Conservation (phyloP, 306 rosid genomes). For the Calophaca sinica region DNA sequence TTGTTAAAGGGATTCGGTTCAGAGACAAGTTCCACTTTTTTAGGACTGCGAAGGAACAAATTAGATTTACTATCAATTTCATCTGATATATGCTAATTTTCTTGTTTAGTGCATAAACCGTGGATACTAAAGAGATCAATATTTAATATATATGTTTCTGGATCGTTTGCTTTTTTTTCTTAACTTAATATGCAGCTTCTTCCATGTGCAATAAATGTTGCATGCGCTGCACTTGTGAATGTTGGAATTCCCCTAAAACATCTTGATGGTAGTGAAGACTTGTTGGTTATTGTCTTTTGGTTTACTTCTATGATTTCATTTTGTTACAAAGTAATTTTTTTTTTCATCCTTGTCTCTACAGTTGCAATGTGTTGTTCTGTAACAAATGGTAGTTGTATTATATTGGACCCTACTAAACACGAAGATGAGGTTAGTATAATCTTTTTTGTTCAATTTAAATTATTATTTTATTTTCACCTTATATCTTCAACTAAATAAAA, state of each 20-base stretch:
- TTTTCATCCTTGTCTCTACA: conserved; percentile 52
- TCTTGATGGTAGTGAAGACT: conserved; percentile 79
- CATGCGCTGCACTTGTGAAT: conserved; percentile 93
- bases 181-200: conserved; percentile 76
- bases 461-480: conserved; percentile 9
- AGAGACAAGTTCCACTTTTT: not conserved
- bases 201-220: conserved; percentile 93
- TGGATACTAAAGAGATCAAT: not conserved
- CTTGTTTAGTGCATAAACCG: conserved; percentile 11
- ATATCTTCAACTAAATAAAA: conserved; percentile 12
- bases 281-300: conserved; percentile 32
- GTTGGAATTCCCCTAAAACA: conserved; percentile 91
- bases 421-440: conserved; percentile 80
- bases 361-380: conserved; percentile 92
- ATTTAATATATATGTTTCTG: conserved; percentile 36
- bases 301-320: conserved; percentile 35
- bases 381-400: conserved; percentile 63
- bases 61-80: conserved; percentile 23
- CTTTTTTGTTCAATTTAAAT: not conserved
- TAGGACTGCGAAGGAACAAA: conserved; percentile 15
- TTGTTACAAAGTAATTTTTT: conserved; percentile 1
- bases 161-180: conserved; percentile 49
- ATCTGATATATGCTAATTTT: conserved; percentile 11
- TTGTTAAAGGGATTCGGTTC: too few species aligned
- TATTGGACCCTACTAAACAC: conserved; percentile 83